These are phyloP conservation scores for Lactarius sanguifluus DNA, from an alignment of 768 basidiomycete genomes.

Conservation along the genomic window DNA sequence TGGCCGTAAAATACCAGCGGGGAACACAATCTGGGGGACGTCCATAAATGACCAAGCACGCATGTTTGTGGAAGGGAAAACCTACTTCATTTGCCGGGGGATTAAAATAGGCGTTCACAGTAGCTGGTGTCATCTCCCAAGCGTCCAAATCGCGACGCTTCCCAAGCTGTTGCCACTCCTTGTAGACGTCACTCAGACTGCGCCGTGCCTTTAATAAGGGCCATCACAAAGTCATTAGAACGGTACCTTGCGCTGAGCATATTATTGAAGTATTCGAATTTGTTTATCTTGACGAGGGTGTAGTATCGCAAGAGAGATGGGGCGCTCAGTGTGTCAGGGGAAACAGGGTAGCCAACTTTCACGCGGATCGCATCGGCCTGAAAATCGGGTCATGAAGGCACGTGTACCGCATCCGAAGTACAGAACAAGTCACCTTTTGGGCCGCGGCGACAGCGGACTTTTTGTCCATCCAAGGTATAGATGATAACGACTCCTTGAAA, in stretches of 20 bases:
- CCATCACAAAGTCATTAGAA: constrained; percentile 27
- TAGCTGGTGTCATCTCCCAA: constrained; percentile 90
- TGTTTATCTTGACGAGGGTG: constrained; percentile 58
- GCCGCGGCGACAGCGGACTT: constrained; percentile 77
- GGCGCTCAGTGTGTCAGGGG: constrained; percentile 76
- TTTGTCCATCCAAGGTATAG: constrained; percentile 91
- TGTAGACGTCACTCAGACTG: constrained; percentile 60
- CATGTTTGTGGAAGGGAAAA: not conserved
- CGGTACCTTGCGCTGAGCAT: constrained; percentile 62
- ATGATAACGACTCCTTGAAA: constrained; percentile 73
- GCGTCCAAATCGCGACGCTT: constrained; percentile 60
- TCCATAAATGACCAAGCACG: not conserved
- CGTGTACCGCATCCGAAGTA: constrained; percentile 9
- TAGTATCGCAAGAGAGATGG: constrained; percentile 76
- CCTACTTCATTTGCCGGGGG: constrained; percentile 83
- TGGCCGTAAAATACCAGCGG: constrained; percentile 90
- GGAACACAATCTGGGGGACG: constrained; percentile 81
- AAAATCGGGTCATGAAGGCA: constrained; percentile 20
- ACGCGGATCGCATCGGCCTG: constrained; percentile 79
- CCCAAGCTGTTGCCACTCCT: constrained; percentile 77
- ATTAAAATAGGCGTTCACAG: constrained; percentile 86
- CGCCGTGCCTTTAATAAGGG: constrained; percentile 13
- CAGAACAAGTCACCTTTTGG: constrained; percentile 58
- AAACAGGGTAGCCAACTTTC: constrained; percentile 92
- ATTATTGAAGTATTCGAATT: constrained; percentile 81